phyloP scores from a whole-genome alignment of 768 basidiomycete species.

The Rossbeevera mucosa region DNA sequence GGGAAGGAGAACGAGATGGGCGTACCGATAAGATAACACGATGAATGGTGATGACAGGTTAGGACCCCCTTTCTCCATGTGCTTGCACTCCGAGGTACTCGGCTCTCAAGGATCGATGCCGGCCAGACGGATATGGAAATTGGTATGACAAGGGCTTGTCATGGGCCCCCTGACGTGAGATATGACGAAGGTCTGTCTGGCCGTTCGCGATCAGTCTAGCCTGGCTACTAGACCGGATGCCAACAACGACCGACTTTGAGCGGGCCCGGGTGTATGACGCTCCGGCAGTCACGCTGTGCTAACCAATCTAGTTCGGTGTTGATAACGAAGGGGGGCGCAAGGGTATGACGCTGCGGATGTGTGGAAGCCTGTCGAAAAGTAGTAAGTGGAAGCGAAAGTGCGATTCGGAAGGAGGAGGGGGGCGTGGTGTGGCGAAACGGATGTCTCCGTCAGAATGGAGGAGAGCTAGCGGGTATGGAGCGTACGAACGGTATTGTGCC shows the following conservation, averaged over 20 bases:
- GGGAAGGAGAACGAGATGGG: not conserved
- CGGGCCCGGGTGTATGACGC: not conserved
- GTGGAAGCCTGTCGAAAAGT: not conserved
- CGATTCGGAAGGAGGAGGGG: not conserved
- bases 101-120: constrained; percentile 1
- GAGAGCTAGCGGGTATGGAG: not conserved
- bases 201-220: not conserved
- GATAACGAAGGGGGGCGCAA: not conserved
- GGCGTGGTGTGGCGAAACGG: not conserved
- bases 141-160: not conserved
- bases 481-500: not conserved
- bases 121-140: constrained; percentile 2
- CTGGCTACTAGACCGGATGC: not conserved
- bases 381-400: not conserved
- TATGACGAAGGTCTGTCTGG: not conserved
- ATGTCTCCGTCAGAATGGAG: constrained; percentile 1
- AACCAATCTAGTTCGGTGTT: not conserved
- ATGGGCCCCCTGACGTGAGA: not conserved
- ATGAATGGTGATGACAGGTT: not conserved
- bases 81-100: constrained; percentile 12
- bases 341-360: constrained; percentile 1
- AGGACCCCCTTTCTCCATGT: not conserved
- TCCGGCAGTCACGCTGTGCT: not conserved
- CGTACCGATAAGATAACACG: constrained; percentile 21
- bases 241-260: not conserved